Evolutionary conservation across 371 early-diverging fungal genomes (phyloP), one percentile per base, ranked within the genome.

Genomic region (Fennellomyces sp.): DNA sequence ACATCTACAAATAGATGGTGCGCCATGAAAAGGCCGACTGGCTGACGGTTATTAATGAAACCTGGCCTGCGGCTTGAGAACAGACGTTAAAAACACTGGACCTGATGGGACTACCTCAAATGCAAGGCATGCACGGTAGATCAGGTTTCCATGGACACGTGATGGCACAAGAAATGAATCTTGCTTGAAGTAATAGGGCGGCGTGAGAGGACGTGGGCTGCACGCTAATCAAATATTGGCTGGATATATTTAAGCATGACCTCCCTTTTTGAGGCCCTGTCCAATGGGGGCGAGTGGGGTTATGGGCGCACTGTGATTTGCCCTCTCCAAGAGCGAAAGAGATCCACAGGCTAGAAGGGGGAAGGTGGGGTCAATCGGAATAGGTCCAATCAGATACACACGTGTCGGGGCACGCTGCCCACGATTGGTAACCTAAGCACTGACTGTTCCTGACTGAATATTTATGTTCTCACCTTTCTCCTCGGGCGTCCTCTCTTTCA

Each of bases 381-480:
- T 17, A 12, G 26, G 26, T 59, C 60, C 60, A 59, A 59, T 59
- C 60, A 59, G 60, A 54, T 33, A 28, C 49, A 56, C 62, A 62
- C 62, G 62, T 62, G 62, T 28, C 38, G 56, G 19, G 31, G 28
- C 39, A 39, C 28, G 38, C 15, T 23, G 48, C 23, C 21, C 30
- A 15, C 49, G 56, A 62, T 62, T 62, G 62, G 62, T 13, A 33
- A 30, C 5, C 23, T 45, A 36, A 53, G 38, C 25, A 33, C 53
- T 38, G 56, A 41, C 45, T 26, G 56, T 56, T 38, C 39, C 47
- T 38, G 45, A 56, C 12, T 15, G 23, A 25, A 12, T 53, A 11
- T 35, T 30, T 28, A 23, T 23, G 25, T 30, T 30, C 25, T 53
- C 10, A 53, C 35, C 12, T 45, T 21, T 27, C 21, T 28, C 25